Base-by-base conservation (phyloP, 192 early-diverging fungal genomes). In the Backusella psychrophila region DNA sequence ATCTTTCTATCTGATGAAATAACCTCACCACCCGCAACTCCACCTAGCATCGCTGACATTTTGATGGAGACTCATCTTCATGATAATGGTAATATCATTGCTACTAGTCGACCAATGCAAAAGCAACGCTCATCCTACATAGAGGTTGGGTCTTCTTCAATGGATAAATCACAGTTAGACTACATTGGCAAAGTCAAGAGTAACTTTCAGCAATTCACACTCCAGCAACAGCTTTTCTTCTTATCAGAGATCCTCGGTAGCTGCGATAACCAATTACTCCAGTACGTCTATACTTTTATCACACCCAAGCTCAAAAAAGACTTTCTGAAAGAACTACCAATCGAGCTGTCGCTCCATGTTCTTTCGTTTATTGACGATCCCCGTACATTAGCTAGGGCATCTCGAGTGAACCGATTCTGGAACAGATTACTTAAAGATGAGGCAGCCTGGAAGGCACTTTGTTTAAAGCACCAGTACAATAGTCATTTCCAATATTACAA, bases 291-390 rank as follows among this genome's bases (percentile, higher is more conserved):
- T 73, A 85, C 81, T 69, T 76, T 85, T 42, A 87, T 89, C 68
- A 84, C 87, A 8, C 88, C 88, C 38, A 86, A 83, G 59, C 87
- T 98, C 71, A 95, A 96, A 78, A 89, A 94, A 75, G 96, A 99
- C 86, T 97, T 97, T 80, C 72, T 99, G 15, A 89, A 86, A 69
- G 86, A 89, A 26, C 81, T 96, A 71, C 94, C 94, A 19, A 70
- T 84, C 21, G 93, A 96, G 76, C 82, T 93, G 17, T 80, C 90
- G 29, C 90, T 94, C 71, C 94, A 96, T 77, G 91, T 98, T 72
- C 87, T 99, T 21, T 87, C 88, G 67, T 95, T 94, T 75, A 88
- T 99, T 75, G 95, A 97, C 71, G 85, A 95, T 69, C 90, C 87
- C 35, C 78, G 88, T 67, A 88, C 95, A 15, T 85, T 99, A 33